Evolutionary conservation across 2,329 filamentous ascomycete species (phyloP).

Genomic region (Ascochyta koolunga): DNA sequence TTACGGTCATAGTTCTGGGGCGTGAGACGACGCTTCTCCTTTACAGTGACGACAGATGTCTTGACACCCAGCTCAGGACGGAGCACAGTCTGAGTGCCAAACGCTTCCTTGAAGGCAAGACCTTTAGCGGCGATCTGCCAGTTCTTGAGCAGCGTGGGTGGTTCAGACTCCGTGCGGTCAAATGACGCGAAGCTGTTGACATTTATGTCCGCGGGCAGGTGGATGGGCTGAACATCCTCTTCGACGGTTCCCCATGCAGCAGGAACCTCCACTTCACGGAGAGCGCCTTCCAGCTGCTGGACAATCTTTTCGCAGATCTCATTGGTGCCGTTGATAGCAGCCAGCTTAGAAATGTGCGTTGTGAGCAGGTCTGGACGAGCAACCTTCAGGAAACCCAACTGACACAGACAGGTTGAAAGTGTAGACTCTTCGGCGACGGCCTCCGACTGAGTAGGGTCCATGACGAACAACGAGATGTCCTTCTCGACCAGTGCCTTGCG

Average conservation of each 20-base stretch:
- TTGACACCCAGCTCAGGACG: constrained; percentile 86
- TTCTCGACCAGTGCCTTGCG: constrained; percentile 75
- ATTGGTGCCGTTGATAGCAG: constrained; percentile 62
- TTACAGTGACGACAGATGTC: constrained; percentile 86
- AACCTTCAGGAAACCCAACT: constrained; percentile 83
- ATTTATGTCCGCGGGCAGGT: constrained; percentile 69
- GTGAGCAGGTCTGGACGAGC: constrained; percentile 70
- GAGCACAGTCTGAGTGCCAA: constrained; percentile 72
- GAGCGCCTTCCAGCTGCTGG: constrained; percentile 67
- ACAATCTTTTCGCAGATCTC: constrained; percentile 67
- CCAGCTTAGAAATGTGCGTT: constrained; percentile 70
- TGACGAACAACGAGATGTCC: constrained; percentile 71
- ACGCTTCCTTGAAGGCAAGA: constrained; percentile 93
- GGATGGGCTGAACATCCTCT: constrained; percentile 59
- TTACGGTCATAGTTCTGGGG: constrained; percentile 91
- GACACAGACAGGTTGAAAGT: constrained; percentile 70
- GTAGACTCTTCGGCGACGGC: constrained; percentile 69
- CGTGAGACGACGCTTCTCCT: constrained; percentile 93
- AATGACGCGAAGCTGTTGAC: constrained; percentile 83
- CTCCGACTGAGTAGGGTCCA: constrained; percentile 74
- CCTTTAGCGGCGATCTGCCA: constrained; percentile 89
- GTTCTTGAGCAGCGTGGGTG: constrained; percentile 68
- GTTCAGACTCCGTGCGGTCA: constrained; percentile 75
- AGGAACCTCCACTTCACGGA: constrained; percentile 77
- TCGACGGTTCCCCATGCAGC: constrained; percentile 79